Evolutionary conservation across 2,329 filamentous ascomycete species (phyloP).

Genomic region (Aspergillus sp.): DNA sequence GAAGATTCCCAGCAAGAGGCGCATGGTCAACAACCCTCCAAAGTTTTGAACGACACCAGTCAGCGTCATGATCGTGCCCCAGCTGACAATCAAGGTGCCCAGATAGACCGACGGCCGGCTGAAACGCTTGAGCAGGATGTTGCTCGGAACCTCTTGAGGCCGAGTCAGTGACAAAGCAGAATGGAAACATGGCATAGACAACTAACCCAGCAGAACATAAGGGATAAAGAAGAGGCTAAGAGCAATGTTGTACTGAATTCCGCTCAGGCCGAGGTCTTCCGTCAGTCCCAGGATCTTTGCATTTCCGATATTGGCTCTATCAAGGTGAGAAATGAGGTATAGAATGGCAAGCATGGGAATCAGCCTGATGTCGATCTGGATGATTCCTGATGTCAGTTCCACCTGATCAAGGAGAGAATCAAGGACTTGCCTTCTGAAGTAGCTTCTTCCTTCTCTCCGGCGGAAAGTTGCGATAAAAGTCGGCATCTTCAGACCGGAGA

Average conservation of each 20-base stretch:
- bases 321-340: slow-evolving; percentile 34
- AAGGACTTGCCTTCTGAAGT: no score
- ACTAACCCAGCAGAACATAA: slow-evolving; percentile 57
- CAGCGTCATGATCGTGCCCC: slow-evolving; percentile 25
- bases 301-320: slow-evolving; percentile 37
- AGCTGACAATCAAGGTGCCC: slow-evolving; percentile 38
- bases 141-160: slow-evolving; percentile 40
- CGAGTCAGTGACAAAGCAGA: slow-evolving; percentile 64
- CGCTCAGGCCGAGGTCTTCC: neutral
- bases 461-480: no score
- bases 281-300: neutral
- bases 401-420: no score
- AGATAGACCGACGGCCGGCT: slow-evolving; percentile 50
- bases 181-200: no score
- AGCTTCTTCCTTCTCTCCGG: no score
- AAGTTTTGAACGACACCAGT: slow-evolving; percentile 26
- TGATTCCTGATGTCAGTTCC: no score
- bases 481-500: no score
- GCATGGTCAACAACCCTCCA: neutral
- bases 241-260: slow-evolving; percentile 52
- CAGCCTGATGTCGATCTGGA: slow-evolving; percentile 11
- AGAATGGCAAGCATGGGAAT: slow-evolving; percentile 25
- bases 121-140: slow-evolving; percentile 31
- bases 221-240: slow-evolving; percentile 82
- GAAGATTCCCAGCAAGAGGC: slow-evolving; percentile 20